Base-by-base conservation (phyloP, 2,329 filamentous ascomycete genomes). In the Calonectria henricotiae region DNA sequence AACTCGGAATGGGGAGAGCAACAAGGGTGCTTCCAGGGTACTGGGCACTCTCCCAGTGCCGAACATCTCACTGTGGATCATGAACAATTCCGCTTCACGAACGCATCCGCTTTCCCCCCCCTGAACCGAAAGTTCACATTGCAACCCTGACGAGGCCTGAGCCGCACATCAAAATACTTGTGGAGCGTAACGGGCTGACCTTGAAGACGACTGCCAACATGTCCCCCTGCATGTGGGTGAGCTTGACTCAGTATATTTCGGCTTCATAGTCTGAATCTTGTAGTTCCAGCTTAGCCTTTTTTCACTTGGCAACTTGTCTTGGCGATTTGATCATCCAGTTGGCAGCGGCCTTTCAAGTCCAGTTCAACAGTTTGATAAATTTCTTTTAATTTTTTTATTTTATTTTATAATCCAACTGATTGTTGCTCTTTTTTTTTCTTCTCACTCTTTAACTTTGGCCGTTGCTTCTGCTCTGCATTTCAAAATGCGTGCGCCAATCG, bases 401-500 rank as follows among this genome's bases (percentile, higher is more conserved):
- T 55, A 25, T 51, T 8, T 47, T 15, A 12, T 55, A 17, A 20
- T 55, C 32, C 51, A 23, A 55, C 51, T 55, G 32, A 37, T 55
- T 25, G 51, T 55, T 30, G 13, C 51, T 55, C 51, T 12, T 55
- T 55, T 55, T 8, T 20, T 20, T 20, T n/a, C n/a, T 20, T 20
- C 20, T 20, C 20, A 20, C 51, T 12, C 37, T 55, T 55, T 8
- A 13, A 20, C 2, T 7, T 37, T 55, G 7, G 32, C 30, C 32
- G 32, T 35, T 37, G 44, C 27, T 41, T 27, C 13, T 23, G 4
- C 25, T 27, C 20, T 62, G 35, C 32, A 2, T 35, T 46, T 20
- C 63, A 73, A 73, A n/a, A 75, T 75, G 73, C 73, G 68, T 32
- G 20, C 46, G 54, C 64, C 73, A 37, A 37, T 37, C 9, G 20